These are phyloP conservation scores for Fusarium concolor DNA, from an alignment of 2,329 filamentous ascomycete species.

Conservation along the genomic window DNA sequence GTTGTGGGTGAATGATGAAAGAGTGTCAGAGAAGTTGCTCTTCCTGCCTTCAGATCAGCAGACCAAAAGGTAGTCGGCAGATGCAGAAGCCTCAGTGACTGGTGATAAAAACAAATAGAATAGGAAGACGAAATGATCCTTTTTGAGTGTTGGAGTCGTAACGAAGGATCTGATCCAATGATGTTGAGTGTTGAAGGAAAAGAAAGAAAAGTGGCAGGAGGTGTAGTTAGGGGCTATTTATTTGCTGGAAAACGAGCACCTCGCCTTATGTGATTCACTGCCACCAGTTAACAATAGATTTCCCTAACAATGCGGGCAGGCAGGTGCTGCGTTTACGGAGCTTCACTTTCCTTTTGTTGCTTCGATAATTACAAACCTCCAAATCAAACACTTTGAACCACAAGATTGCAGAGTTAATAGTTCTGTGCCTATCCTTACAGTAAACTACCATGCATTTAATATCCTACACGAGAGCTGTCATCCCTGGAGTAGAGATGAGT, in stretches of 20 bases:
- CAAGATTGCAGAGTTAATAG: neutral
- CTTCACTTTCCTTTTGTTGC: neutral
- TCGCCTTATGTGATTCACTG: constrained; percentile 25
- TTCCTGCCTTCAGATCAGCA: neutral
- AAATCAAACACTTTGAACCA: neutral
- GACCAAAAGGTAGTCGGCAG: neutral
- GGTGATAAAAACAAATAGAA: neutral
- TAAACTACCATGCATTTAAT: neutral
- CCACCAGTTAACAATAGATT: neutral
- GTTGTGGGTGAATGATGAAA: neutral
- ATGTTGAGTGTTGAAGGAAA: constrained; percentile 8
- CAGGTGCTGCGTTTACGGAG: neutral
- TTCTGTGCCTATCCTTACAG: neutral
- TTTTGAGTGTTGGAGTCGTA: neutral
- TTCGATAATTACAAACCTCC: neutral
- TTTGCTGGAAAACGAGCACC: neutral
- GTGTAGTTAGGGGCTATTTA: neutral
- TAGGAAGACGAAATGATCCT: rapidly evolving
- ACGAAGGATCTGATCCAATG: neutral
- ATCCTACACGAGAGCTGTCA: neutral
- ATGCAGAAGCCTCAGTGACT: neutral
- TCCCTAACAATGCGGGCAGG: neutral
- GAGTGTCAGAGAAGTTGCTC: neutral
- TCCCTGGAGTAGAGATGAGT: neutral
- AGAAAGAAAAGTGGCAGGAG: neutral